Conservation (phyloP, 2,329 filamentous ascomycete genomes). For the Sarocladium oryzae region DNA sequence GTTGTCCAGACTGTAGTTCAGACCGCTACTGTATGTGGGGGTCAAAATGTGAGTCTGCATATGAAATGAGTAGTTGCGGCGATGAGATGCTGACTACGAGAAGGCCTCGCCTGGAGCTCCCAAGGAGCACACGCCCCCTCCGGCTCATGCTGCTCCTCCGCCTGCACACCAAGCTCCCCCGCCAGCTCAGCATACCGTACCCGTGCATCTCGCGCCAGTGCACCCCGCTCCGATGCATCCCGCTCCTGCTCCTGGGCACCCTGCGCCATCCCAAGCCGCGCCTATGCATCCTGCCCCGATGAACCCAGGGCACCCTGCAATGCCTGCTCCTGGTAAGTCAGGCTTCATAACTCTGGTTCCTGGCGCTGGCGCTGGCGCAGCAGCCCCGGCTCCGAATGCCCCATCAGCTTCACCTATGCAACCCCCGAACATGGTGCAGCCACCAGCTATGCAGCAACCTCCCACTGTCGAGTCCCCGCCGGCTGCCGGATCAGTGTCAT, state of each 20-base stretch:
- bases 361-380: background rate
- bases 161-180: background rate
- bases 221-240: background rate
- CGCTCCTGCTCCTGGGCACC: background rate
- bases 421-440: background rate
- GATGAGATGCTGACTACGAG: background rate
- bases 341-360: constrained; percentile 7
- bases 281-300: constrained; percentile 6
- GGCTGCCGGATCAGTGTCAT: background rate
- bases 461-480: background rate
- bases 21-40: background rate
- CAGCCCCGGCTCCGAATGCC: background rate
- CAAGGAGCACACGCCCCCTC: background rate
- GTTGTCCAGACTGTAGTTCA: constrained; percentile 2
- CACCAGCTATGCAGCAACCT: background rate
- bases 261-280: background rate
- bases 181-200: background rate
- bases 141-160: background rate
- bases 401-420: background rate
- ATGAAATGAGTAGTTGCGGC: background rate
- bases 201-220: background rate
- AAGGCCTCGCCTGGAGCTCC: background rate
- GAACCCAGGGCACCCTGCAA: background rate
- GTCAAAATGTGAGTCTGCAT: background rate
- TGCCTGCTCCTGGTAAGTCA: background rate